phyloP scores from a whole-genome alignment of 768 basidiomycete genomes.

The Boletus subcaerulescens region DNA sequence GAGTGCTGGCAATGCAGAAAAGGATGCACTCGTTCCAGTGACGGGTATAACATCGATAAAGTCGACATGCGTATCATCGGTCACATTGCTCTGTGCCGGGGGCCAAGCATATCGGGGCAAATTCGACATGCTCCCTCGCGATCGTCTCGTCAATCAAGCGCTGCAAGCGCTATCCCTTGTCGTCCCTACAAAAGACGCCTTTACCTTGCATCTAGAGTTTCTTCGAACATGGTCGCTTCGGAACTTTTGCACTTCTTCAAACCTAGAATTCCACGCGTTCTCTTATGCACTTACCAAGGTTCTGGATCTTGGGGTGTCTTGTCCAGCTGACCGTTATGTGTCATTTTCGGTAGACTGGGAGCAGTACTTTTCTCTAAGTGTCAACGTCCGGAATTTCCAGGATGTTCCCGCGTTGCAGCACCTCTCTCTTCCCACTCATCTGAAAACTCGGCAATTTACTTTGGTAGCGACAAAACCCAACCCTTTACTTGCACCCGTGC shows the following conservation, averaged over 20 bases:
- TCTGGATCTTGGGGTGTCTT: constrained; percentile 40
- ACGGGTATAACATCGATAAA: constrained; percentile 43
- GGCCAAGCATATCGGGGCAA: constrained; percentile 44
- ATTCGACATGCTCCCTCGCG: constrained; percentile 55
- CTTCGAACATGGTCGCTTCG: constrained; percentile 54
- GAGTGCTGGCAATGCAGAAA: neutral
- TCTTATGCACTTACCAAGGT: constrained; percentile 46
- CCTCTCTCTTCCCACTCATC: constrained; percentile 38
- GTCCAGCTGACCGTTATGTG: constrained; percentile 12
- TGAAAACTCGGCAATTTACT: constrained; percentile 27
- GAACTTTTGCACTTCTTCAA: constrained; percentile 41
- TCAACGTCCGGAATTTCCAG: constrained; percentile 45
- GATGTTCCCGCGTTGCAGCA: constrained; percentile 58
- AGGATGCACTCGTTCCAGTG: constrained; percentile 9
- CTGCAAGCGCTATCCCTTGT: constrained; percentile 62
- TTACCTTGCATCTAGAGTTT: constrained; percentile 53
- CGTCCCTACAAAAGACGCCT: constrained; percentile 55
- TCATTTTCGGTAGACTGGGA: constrained; percentile 43
- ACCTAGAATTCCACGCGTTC: constrained; percentile 58
- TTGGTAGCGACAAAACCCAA: constrained; percentile 36
- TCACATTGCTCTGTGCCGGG: constrained; percentile 53
- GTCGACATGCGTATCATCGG: constrained; percentile 48
- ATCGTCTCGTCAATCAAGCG: constrained; percentile 54
- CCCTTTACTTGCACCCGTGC: constrained; percentile 50
- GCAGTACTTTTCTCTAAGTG: constrained; percentile 39